phyloP scores from a whole-genome alignment of 163 green algal genomes.

The Scenedesmus sp. region DNA sequence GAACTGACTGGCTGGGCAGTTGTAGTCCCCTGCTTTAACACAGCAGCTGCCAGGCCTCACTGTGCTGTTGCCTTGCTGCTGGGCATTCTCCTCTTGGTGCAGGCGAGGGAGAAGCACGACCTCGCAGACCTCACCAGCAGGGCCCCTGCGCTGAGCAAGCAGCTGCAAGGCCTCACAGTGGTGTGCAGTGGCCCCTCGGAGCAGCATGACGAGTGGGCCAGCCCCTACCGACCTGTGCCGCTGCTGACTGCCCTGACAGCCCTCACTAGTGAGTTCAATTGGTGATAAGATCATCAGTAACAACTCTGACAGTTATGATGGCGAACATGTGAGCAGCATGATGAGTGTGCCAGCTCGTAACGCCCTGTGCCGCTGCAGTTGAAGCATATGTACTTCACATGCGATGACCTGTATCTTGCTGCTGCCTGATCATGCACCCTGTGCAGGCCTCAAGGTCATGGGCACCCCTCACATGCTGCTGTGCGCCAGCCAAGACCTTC shows the following conservation, averaged over 20 bases:
- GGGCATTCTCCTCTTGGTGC: too few species aligned
- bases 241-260: background rate
- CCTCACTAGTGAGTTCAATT: background rate
- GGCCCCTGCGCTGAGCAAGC: background rate
- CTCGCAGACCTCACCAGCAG: background rate
- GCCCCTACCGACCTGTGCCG: background rate
- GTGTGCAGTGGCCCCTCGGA: background rate
- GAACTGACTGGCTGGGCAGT: background rate
- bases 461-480: background rate
- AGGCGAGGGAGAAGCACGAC: background rate
- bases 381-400: background rate
- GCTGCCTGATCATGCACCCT: background rate
- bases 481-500: background rate
- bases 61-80: background rate
- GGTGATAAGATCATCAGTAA: too few species aligned
- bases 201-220: background rate
- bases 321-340: background rate
- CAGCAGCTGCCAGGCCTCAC: background rate
- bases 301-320: too few species aligned
- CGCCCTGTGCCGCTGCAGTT: background rate
- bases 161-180: conserved; percentile 10
- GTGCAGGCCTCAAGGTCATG: background rate
- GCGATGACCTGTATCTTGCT: background rate
- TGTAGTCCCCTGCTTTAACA: background rate
- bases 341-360: background rate